Evolutionary conservation across 306 rosid genomes (phyloP), one percentile per base, ranked within the genome.

Genomic region (Calophaca sinica): DNA sequence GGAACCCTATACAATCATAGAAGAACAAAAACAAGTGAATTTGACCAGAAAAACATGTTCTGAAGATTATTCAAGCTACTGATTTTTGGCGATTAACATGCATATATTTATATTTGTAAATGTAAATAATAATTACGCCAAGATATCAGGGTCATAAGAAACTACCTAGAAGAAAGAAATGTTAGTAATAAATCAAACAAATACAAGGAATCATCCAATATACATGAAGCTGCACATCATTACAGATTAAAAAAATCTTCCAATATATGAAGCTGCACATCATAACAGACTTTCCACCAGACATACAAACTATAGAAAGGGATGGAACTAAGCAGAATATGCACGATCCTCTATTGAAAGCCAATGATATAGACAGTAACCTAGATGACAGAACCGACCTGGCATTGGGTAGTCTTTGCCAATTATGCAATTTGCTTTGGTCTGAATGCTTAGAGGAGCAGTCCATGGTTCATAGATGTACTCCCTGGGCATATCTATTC

Each of bases 381-480:
- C 60, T 4, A 14, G 62, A 38, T 32, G 50, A 70, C 54, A 71
- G 45, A 61, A 86, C 94, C 73, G 55, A 94, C 97, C 94, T 80
- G 97, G 97, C 78, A 62, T 77, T 72, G 98, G 98, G 80, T 94
- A 94, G 79, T 94, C 98, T 83, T 66, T 86, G 83, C 98, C 98
- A 60, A 94, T 82, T 69, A 91, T 82, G 86, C 98, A 94, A 65
- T 89, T 94, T 39, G 97, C 97, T 85, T 89, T 91, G 29, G 81
- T 89, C 74, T 94, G 98, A 69, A 94, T 81, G 79, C 91, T 88
- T 66, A 75, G 68, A 83, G 97, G 98, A 83, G 98, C 98, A 13
- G 87, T 89, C 98, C 98, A 91, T 32, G 98, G 98, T 81, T 91
- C 98, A 78, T 94, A 94, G 58, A 91, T 91, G 88, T 88, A 94